These are phyloP conservation scores for Hanseniaspora jakobsenii DNA, from an alignment of 805 yeast genomes.

Conservation along the genomic window DNA sequence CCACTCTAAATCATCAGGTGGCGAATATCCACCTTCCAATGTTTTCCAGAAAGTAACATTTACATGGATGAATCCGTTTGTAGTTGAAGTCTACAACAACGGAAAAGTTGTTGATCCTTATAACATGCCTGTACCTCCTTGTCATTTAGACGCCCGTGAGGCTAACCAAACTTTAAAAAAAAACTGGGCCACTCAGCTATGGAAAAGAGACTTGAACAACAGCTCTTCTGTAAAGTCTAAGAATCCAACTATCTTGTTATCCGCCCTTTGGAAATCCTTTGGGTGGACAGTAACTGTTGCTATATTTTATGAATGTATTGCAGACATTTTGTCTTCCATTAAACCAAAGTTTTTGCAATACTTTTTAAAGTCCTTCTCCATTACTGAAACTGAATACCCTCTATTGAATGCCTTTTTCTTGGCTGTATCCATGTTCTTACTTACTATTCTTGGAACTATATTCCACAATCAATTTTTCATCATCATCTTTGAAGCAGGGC, in stretches of 20 bases:
- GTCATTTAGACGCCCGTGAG: conserved; percentile 28
- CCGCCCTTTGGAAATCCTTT: conserved; percentile 31
- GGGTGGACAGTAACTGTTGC: conserved; percentile 30
- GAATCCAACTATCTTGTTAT: conserved; percentile 24
- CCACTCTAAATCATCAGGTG: conserved; percentile 19
- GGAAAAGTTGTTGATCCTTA: conserved; percentile 32
- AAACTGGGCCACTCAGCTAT: conserved; percentile 30
- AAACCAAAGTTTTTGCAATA: conserved; percentile 48
- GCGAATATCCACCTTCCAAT: conserved; percentile 24
- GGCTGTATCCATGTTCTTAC: conserved; percentile 49
- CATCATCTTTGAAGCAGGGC: conserved; percentile 46
- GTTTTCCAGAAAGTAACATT: conserved; percentile 33
- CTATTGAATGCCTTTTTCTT: conserved; percentile 50
- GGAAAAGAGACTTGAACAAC: conserved; percentile 21
- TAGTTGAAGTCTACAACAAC: conserved; percentile 30
- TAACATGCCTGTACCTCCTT: conserved; percentile 35
- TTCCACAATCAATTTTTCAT: conserved; percentile 59
- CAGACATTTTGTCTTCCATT: conserved; percentile 32
- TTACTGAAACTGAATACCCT: conserved; percentile 30
- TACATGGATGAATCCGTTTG: conserved; percentile 38
- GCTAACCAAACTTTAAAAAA: conserved; percentile 25
- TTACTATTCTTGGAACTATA: conserved; percentile 49
- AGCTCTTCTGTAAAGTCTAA: conserved; percentile 4
- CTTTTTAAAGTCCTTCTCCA: conserved; percentile 36
- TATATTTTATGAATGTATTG: conserved; percentile 30